Evolutionary conservation across 2,329 filamentous ascomycete genomes (phyloP).

Genomic region (Pseudophaeomoniella oleicola): DNA sequence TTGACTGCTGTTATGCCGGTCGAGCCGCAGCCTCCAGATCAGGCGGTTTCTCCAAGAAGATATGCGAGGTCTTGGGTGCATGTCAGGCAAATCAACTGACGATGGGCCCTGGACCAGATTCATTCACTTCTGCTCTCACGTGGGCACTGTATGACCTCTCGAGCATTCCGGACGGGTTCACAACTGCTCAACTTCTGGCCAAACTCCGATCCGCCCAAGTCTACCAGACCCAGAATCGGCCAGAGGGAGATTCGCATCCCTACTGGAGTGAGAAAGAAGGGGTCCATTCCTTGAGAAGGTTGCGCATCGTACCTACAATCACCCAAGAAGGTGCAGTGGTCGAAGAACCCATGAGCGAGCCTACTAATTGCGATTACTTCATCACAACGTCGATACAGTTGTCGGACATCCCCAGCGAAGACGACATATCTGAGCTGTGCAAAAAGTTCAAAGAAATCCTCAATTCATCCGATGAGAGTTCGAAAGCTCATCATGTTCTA

Average conservation of each 20-base stretch:
- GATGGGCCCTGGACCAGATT: neutral
- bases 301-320: neutral
- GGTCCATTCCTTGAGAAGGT: neutral
- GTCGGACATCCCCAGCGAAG: neutral
- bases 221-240: neutral
- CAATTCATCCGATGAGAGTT: neutral
- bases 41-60: slow-evolving; percentile 1
- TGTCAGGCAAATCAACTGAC: slow-evolving; percentile 1
- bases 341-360: no score
- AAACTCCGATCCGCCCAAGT: neutral
- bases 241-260: neutral
- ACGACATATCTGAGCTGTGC: slow-evolving; percentile 1
- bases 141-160: slow-evolving; percentile 1
- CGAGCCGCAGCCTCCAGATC: neutral
- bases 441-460: neutral
- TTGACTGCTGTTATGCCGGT: slow-evolving; percentile 1
- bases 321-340: neutral
- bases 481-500: neutral
- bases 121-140: slow-evolving; percentile 1
- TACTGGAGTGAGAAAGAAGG: slow-evolving; percentile 1
- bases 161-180: neutral
- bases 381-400: slow-evolving; percentile 1
- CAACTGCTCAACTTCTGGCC: neutral
- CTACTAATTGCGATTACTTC: neutral
- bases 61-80: neutral